Percentiles rank a stretch among this genome's conserved stretches.
These are phyloP conservation scores for Eucalyptus viminalis DNA, from an alignment of 345 rosid species.

Conservation along the genomic window DNA sequence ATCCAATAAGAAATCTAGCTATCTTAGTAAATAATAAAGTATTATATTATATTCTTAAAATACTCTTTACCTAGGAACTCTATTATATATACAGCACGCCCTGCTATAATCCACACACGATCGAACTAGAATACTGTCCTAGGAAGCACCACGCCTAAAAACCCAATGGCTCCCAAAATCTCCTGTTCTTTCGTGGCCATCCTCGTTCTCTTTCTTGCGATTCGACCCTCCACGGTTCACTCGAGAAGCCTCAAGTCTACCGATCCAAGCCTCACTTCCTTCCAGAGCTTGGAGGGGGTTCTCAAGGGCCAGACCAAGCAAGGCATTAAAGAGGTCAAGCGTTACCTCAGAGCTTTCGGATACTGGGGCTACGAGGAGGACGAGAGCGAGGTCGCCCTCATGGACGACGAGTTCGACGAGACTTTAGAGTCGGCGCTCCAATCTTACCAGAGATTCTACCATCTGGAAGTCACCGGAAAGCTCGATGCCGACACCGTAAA, in stretches of 20 bases:
- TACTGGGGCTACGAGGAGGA: background rate
- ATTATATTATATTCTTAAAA: no score
- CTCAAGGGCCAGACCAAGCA: background rate
- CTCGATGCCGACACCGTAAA: background rate
- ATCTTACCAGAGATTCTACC: background rate
- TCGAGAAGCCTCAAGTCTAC: background rate
- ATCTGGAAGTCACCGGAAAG: background rate
- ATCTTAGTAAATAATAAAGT: no score
- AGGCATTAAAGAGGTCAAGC: background rate
- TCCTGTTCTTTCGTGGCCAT: background rate
- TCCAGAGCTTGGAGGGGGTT: background rate
- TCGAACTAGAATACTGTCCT: background rate
- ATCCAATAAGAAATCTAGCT: no score
- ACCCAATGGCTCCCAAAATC: background rate
- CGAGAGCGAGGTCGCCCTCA: background rate
- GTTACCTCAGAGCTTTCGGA: background rate
- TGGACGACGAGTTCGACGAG: background rate
- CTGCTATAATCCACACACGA: background rate
- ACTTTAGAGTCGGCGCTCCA: background rate
- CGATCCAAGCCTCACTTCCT: background rate
- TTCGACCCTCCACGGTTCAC: background rate
- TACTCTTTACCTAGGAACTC: no score
- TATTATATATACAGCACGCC: background rate
- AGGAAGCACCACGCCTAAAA: background rate
- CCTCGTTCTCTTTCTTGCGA: background rate